Evolutionary conservation across 306 rosid genomes (phyloP).

Genomic region (Castanopsis chinensis): DNA sequence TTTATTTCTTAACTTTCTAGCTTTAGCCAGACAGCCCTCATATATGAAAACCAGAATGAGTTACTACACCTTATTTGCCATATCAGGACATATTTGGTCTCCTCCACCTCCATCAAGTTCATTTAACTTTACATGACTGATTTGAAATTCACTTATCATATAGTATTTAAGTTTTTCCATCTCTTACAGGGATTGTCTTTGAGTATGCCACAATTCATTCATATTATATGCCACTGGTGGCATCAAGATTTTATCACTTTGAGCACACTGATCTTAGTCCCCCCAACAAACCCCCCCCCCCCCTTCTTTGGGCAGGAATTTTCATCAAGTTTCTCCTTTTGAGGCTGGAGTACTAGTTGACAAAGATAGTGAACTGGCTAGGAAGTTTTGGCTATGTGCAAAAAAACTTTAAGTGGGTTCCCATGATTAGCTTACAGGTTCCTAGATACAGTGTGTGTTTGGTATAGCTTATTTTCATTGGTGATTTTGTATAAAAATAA

Average conservation of each 20-base stretch:
- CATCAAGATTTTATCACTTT: background rate
- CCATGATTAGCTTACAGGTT: background rate
- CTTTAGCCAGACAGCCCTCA: background rate
- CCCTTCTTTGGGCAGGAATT: no score
- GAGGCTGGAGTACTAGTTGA: background rate
- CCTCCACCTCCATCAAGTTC: background rate
- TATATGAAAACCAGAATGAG: background rate
- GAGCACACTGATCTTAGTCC: background rate
- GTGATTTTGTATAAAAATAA: no score
- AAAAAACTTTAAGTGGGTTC: background rate
- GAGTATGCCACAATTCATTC: background rate
- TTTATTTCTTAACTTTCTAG: background rate
- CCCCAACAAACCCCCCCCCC: no score
- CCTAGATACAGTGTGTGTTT: background rate
- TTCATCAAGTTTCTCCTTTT: no score
- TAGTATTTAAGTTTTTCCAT: background rate
- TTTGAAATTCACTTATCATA: background rate
- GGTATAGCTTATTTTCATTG: no score
- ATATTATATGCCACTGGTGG: background rate
- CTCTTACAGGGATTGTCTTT: background rate
- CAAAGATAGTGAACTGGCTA: background rate
- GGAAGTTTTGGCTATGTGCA: background rate
- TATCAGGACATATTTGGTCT: background rate
- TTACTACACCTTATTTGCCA: background rate
- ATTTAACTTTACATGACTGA: background rate